A percentile compares a stretch with the other conserved stretches of the same genome.
Conservation (phyloP, 1,284 basidiomycete species). For the Lignosus rhinocerotis region DNA sequence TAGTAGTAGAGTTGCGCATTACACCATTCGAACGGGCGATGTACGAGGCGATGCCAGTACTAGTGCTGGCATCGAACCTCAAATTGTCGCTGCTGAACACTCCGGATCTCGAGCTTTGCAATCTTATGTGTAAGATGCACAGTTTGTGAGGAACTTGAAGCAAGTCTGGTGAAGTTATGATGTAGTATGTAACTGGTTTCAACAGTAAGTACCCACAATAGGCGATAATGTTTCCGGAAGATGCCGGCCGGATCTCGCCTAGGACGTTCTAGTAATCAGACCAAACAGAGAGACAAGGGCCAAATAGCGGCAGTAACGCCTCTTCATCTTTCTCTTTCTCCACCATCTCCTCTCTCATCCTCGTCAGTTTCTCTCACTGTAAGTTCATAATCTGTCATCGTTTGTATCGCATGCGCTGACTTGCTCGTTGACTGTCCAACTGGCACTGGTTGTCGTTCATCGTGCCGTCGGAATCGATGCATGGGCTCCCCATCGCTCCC, state of each 20-base stretch:
- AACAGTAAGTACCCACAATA: background rate
- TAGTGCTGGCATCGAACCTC: too few relatives aligned
- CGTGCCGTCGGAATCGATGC: slow-evolving; percentile 15
- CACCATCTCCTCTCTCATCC: slow-evolving; percentile 27
- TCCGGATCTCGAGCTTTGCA: too few relatives aligned
- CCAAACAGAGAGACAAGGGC: slow-evolving; percentile 30
- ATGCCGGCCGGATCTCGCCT: slow-evolving; percentile 18
- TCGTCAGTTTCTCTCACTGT: slow-evolving; percentile 18
- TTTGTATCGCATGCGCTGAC: background rate
- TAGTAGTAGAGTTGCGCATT: too few relatives aligned
- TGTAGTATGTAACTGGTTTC: background rate
- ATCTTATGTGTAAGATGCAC: too few relatives aligned
- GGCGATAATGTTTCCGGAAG: slow-evolving; percentile 13
- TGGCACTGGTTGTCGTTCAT: slow-evolving; percentile 1
- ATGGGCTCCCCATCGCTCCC: slow-evolving; percentile 19
- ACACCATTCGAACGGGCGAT: too few relatives aligned
- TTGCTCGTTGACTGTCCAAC: background rate
- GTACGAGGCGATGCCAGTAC: too few relatives aligned
- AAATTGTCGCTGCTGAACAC: too few relatives aligned
- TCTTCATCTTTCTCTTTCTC: slow-evolving; percentile 28
- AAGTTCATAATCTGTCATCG: slow-evolving; percentile 9
- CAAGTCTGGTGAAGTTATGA: background rate
- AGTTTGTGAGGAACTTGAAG: too few relatives aligned
- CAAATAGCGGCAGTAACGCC: slow-evolving; percentile 24
- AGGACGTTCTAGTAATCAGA: slow-evolving; percentile 25